phyloP scores from a whole-genome alignment of 2,329 filamentous ascomycete species.

The Rutstroemia sp. region DNA sequence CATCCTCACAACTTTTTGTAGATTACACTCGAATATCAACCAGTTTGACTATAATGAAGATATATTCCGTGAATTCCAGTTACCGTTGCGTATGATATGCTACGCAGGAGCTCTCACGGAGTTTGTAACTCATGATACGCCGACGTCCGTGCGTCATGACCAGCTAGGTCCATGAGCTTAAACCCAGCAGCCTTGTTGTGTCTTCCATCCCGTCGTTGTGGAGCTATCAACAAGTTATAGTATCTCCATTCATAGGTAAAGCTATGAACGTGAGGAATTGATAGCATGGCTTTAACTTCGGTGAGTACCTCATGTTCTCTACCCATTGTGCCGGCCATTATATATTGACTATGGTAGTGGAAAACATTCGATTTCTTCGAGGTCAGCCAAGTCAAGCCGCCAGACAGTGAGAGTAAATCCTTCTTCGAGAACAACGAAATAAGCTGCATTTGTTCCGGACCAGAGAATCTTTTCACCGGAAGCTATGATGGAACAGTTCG shows the following conservation, averaged over 20 bases:
- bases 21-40: too few relatives aligned
- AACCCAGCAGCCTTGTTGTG: slow-evolving; percentile 1
- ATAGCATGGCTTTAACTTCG: slow-evolving; percentile 24
- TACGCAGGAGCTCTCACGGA: too few relatives aligned
- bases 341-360: slow-evolving; percentile 49
- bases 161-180: slow-evolving; percentile 6
- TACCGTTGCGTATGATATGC: too few relatives aligned
- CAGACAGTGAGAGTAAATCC: slow-evolving; percentile 69
- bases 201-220: not conserved
- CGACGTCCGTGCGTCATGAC: not conserved
- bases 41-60: too few relatives aligned
- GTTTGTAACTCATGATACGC: too few relatives aligned
- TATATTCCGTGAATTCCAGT: too few relatives aligned
- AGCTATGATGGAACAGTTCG: slow-evolving; percentile 79
- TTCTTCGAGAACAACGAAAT: slow-evolving; percentile 79
- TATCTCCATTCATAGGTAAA: not conserved
- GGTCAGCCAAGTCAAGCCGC: slow-evolving; percentile 71
- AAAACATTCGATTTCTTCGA: slow-evolving; percentile 99
- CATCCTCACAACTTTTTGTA: too few relatives aligned
- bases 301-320: slow-evolving; percentile 8
- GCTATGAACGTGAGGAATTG: slow-evolving; percentile 4
- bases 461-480: slow-evolving; percentile 83
- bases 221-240: not conserved
- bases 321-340: not conserved
- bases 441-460: slow-evolving; percentile 76